phyloP scores from a whole-genome alignment of 1,284 basidiomycete genomes.

The Ceratobasidium papillatum region DNA sequence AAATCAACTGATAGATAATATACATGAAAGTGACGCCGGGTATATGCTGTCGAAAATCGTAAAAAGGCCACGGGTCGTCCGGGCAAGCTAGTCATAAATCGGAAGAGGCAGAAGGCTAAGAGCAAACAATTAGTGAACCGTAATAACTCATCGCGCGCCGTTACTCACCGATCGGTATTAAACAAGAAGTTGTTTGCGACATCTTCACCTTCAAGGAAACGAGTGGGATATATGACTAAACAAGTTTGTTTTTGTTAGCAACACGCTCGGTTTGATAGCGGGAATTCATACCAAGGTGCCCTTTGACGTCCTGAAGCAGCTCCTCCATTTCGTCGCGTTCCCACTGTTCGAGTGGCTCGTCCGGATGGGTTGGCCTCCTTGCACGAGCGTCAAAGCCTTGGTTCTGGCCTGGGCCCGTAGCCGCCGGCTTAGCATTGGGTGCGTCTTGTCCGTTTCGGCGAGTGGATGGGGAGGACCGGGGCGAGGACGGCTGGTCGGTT shows the following conservation, averaged over 20 bases:
- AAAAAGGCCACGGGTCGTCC: background rate
- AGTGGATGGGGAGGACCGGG: slow-evolving; percentile 33
- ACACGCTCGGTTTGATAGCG: background rate
- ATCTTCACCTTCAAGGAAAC: slow-evolving; percentile 88
- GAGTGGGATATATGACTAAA: slow-evolving; percentile 79
- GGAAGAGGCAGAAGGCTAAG: slow-evolving; percentile 62
- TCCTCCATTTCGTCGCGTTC: slow-evolving; percentile 90
- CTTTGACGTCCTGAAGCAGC: slow-evolving; percentile 75
- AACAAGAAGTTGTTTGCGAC: slow-evolving; percentile 89
- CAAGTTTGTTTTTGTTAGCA: slow-evolving; percentile 5
- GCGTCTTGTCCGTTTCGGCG: slow-evolving; percentile 32
- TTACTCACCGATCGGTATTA: slow-evolving; percentile 77
- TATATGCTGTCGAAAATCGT: slow-evolving; percentile 12
- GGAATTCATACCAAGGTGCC: slow-evolving; percentile 76
- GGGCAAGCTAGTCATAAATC: slow-evolving; percentile 58
- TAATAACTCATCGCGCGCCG: slow-evolving; percentile 10
- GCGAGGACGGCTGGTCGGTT: slow-evolving; percentile 41
- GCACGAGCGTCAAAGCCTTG: slow-evolving; percentile 6
- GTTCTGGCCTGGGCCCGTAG: slow-evolving; percentile 14
- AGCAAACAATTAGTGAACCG: slow-evolving; percentile 36
- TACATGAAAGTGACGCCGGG: slow-evolving; percentile 3
- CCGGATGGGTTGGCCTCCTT: slow-evolving; percentile 57
- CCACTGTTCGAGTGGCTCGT: slow-evolving; percentile 79
- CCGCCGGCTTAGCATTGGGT: slow-evolving; percentile 12
- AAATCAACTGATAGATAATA: slow-evolving; percentile 1